Conservation (phyloP, 192 early-diverging fungal species). For the Phlyctochytrium planicorne region DNA sequence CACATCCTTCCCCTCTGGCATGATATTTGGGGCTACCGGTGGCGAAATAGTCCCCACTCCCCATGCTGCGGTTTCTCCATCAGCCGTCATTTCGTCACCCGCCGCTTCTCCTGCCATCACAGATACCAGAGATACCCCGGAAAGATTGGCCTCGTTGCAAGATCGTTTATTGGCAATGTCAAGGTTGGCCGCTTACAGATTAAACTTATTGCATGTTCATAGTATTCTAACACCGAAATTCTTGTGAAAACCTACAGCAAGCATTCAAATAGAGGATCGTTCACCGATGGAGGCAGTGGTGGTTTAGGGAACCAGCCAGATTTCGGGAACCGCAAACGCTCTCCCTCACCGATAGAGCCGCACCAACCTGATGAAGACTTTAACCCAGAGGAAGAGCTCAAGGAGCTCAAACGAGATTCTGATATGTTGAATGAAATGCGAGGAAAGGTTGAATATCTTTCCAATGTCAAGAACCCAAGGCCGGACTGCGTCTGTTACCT, state of each 20-base stretch:
- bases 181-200: neutral
- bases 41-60: too few relatives aligned
- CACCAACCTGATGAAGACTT: neutral
- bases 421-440: neutral
- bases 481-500: neutral
- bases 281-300: neutral
- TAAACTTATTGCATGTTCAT: neutral
- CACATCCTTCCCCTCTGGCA: too few relatives aligned
- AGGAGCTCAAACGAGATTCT: neutral
- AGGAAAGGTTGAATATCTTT: neutral
- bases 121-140: neutral
- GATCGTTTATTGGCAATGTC: neutral
- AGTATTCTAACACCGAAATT: neutral
- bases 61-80: too few relatives aligned
- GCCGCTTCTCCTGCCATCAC: too few relatives aligned
- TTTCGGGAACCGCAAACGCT: neutral
- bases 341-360: neutral
- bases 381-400: slow-evolving; percentile 13
- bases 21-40: too few relatives aligned
- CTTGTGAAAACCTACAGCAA: neutral
- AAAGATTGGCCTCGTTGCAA: neutral
- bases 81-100: too few relatives aligned
- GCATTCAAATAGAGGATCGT: neutral
- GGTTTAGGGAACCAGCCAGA: neutral
- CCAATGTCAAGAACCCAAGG: neutral